Percentiles rank a stretch among this genome's conserved stretches.
These are phyloP conservation scores for Rostrohypoxylon terebratum DNA, from an alignment of 495 filamentous ascomycete genomes.

Conservation along the genomic window DNA sequence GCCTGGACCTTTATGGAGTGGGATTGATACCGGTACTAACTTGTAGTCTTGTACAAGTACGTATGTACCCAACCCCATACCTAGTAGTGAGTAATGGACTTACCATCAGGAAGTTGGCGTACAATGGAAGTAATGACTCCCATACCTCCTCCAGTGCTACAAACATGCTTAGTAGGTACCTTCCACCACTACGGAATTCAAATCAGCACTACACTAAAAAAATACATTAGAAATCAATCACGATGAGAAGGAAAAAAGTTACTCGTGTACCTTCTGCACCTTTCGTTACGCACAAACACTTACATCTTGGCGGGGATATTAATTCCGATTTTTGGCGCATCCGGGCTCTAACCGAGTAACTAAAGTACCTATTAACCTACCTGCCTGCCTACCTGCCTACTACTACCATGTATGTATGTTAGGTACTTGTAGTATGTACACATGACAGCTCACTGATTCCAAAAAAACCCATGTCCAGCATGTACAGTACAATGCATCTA, in stretches of 20 bases:
- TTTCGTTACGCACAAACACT: background rate
- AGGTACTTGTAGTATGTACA: background rate
- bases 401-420: too few relatives aligned
- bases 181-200: background rate
- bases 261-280: background rate
- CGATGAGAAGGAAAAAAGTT: background rate
- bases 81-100: conserved; percentile 1
- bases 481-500: conserved; percentile 6
- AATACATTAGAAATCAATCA: background rate
- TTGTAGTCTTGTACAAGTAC: too few relatives aligned
- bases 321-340: conserved; percentile 10
- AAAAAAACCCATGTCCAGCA: too few relatives aligned
- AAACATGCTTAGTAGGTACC: background rate
- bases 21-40: too few relatives aligned
- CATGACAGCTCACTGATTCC: background rate
- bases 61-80: background rate
- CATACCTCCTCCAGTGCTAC: too few relatives aligned
- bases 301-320: background rate
- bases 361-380: too few relatives aligned
- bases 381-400: too few relatives aligned
- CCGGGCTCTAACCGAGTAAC: too few relatives aligned
- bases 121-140: background rate
- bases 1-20: background rate
- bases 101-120: background rate
- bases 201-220: background rate